Evolutionary conservation across 2,329 filamentous ascomycete species (phyloP), one percentile per base, ranked within the genome.

Genomic region (Fusarium irregulare): DNA sequence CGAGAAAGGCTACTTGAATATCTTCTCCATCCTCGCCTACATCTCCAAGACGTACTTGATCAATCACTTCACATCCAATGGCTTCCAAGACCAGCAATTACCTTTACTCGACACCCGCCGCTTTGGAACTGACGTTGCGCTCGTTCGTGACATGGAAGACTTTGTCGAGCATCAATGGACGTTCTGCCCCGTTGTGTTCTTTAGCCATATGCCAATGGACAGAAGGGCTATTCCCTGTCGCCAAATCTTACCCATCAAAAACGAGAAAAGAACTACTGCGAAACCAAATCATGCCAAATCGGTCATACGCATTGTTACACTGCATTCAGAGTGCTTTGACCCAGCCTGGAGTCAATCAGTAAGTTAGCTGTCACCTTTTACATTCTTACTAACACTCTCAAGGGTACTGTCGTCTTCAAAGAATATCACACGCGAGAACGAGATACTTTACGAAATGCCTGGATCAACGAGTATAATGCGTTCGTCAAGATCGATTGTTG

Each of bases 11-110:
- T 71, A 71, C 25, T 14, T 65, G 3, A 56, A 34, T 14, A 57
- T 69, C 4, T 69, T 71, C n/a, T 72, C 69, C 4, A 69, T 71
- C 25, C 50, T 72, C 1, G 57, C 56, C 7, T 69, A 49, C 8
- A 66, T 63, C 4, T 42, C 60, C 0, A 27, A 25, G 20, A 44
- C 65, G 2, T n/a, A 44, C 4, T 46, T 49, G 13, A 66, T 71
- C 11, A 25, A 13, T 3, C 12, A 27, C 0, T 72, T 72, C 5
- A 51, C 42, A 1, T 12, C 34, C 5, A 9, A 45, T 3, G 42
- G 27, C 2, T 62, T 28, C 5, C 50, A 54, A 4, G 69, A 71
- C n/a, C 21, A 23, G 4, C 45, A 53, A 4, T 23, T 71, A 2
- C 69, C 68, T 4, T 13, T 71, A 11, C 53, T 50, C 8, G 14